A percentile compares a stretch with the other conserved stretches of the same genome.
Evolutionary conservation across 176 grass and related monocot species (phyloP).

Genomic region (Leersia perrieri): DNA sequence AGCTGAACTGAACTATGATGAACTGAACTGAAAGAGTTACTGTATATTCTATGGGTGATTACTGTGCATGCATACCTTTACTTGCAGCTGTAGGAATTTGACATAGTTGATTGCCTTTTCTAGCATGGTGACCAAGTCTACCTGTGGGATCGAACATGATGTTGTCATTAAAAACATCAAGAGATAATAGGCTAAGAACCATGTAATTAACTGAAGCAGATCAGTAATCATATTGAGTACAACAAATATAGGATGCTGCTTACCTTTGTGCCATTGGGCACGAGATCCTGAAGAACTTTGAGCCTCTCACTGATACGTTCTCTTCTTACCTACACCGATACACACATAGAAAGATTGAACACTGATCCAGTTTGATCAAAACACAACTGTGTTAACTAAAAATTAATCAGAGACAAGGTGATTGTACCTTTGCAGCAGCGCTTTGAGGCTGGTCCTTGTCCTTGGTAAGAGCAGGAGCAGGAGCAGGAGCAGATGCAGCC

Average conservation of each 20-base stretch:
- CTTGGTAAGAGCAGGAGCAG: conserved; percentile 30
- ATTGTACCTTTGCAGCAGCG: conserved; percentile 68
- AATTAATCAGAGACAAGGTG: not conserved
- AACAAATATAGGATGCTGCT: not conserved
- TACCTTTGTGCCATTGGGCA: conserved; percentile 93
- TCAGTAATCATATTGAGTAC: not conserved
- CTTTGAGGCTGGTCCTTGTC: conserved; percentile 61
- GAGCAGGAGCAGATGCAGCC: conserved; percentile 24
- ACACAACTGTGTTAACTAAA: not conserved
- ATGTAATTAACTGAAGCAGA: not conserved
- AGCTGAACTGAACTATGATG: not conserved
- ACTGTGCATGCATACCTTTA: conserved; percentile 49
- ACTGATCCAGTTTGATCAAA: not conserved
- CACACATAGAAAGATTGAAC: not conserved
- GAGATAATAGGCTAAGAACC: not conserved
- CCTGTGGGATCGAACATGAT: conserved; percentile 26
- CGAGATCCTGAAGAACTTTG: conserved; percentile 87
- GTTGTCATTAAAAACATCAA: not conserved
- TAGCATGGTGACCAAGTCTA: conserved; percentile 96
- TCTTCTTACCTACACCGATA: conserved; percentile 53
- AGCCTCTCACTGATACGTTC: conserved; percentile 84
- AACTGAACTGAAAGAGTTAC: not conserved
- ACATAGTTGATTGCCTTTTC: conserved; percentile 97
- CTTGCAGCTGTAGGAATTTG: conserved; percentile 96
- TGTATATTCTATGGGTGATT: not conserved